Evolutionary conservation across 116 monocot genomes (phyloP).

Genomic region (Dioscorea cayenensis): DNA sequence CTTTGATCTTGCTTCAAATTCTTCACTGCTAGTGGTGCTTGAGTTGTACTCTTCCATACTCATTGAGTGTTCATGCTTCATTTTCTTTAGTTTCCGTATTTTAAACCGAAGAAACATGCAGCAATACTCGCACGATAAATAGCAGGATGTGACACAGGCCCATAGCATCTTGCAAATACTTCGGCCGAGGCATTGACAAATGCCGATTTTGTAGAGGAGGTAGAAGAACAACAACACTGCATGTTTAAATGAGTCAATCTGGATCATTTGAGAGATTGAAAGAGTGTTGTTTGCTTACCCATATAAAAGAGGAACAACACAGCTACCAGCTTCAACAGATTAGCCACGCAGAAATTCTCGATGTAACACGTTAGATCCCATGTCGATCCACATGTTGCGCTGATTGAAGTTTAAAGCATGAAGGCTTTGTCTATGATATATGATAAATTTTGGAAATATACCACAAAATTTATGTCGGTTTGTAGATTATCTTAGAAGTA

Average conservation of each 20-base stretch:
- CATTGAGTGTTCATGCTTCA: conserved; percentile 9
- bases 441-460: no score
- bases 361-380: conserved; percentile 95
- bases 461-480: no score
- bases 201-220: conserved; percentile 65
- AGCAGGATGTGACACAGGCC: conserved; percentile 50
- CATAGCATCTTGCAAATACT: conserved; percentile 59
- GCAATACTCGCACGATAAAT: conserved; percentile 32
- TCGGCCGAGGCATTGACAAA: conserved; percentile 50
- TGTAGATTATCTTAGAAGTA: no score
- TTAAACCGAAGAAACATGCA: conserved; percentile 44
- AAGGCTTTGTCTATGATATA: background rate
- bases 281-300: conserved; percentile 20
- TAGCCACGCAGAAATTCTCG: conserved; percentile 83
- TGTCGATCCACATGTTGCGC: conserved; percentile 67
- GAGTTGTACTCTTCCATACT: conserved; percentile 37
- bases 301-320: conserved; percentile 57
- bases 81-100: conserved; percentile 21
- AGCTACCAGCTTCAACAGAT: conserved; percentile 61
- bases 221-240: conserved; percentile 82
- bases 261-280: background rate
- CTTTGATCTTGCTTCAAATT: conserved; percentile 19
- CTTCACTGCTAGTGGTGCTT: conserved; percentile 30
- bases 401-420: conserved; percentile 16
- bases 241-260: background rate